Percentiles rank a stretch among this genome's conserved stretches.
phyloP scores from a whole-genome alignment of 108 stramenopile genomes.

The Cyclotella cryptica region DNA sequence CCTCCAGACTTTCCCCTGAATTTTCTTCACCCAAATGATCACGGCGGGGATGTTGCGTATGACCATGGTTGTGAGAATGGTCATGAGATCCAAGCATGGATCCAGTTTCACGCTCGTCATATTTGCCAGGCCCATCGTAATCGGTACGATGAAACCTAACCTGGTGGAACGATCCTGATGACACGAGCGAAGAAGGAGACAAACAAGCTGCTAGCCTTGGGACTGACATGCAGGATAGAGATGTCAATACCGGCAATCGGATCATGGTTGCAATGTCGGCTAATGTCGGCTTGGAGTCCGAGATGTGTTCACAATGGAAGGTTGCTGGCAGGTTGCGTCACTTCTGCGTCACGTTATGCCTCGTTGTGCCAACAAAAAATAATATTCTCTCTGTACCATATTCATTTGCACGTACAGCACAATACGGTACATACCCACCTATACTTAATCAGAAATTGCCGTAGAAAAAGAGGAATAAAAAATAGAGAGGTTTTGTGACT shows the following conservation, averaged over 20 bases:
- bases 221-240: not conserved
- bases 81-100: constrained; percentile 33
- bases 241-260: not conserved
- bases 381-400: too few species aligned
- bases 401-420: too few species aligned
- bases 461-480: too few species aligned
- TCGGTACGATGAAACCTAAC: constrained; percentile 45
- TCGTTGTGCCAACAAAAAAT: too few species aligned
- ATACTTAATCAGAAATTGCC: too few species aligned
- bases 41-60: constrained; percentile 48
- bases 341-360: too few species aligned
- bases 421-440: too few species aligned
- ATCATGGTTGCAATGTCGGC: not conserved
- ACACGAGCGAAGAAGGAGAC: not conserved
- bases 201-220: not conserved
- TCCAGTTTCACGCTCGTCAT: constrained; percentile 51
- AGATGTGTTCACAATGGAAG: not conserved
- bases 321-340: not conserved
- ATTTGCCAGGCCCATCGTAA: constrained; percentile 50
- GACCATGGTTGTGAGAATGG: constrained; percentile 43
- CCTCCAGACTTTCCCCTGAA: not conserved
- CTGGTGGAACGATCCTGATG: constrained; percentile 1
- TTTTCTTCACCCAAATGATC: constrained; percentile 16
- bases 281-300: not conserved
- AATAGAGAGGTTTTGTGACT: too few species aligned